phyloP scores from a whole-genome alignment of 1,284 basidiomycete species.

The Microstroma glucosiphilum region DNA sequence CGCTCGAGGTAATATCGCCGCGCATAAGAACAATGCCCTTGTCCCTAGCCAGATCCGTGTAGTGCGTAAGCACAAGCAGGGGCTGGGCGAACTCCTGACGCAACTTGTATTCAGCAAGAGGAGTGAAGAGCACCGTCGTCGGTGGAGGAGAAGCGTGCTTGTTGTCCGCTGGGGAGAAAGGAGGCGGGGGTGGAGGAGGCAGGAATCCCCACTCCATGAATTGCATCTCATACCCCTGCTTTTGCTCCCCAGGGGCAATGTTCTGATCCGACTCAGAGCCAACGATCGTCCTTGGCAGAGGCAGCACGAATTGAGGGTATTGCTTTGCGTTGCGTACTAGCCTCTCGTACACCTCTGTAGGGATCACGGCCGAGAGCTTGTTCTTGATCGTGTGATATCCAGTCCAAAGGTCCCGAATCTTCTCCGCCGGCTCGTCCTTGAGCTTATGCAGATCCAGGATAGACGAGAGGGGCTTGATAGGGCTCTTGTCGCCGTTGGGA shows the following conservation, averaged over 20 bases:
- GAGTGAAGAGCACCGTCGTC: constrained; percentile 74
- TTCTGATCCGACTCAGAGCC: constrained; percentile 12
- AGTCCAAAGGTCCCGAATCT: constrained; percentile 45
- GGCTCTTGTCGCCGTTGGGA: constrained; percentile 28
- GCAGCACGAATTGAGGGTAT: constrained; percentile 47
- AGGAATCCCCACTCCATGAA: constrained; percentile 45
- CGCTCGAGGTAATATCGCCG: constrained; percentile 74
- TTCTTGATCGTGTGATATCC: constrained; percentile 45
- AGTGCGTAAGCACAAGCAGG: constrained; percentile 81
- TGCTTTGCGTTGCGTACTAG: constrained; percentile 30
- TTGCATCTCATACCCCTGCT: constrained; percentile 45
- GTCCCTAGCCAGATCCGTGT: constrained; percentile 75
- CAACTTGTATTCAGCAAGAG: constrained; percentile 87
- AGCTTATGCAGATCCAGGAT: constrained; percentile 42
- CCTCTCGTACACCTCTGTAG: constrained; percentile 29
- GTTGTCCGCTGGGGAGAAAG: not conserved
- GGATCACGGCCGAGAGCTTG: constrained; percentile 47
- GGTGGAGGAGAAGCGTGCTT: constrained; percentile 15
- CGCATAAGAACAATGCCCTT: constrained; percentile 81
- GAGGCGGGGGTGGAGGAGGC: constrained; percentile 16
- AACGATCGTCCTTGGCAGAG: constrained; percentile 35
- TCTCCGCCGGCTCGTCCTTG: constrained; percentile 22
- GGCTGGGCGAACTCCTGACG: constrained; percentile 82
- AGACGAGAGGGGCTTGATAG: constrained; percentile 24
- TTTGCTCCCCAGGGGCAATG: constrained; percentile 13